Evolutionary conservation across 2,329 filamentous ascomycete species (phyloP), one percentile per base, ranked within the genome.

Genomic region (Phyllosticta citribraziliensis): DNA sequence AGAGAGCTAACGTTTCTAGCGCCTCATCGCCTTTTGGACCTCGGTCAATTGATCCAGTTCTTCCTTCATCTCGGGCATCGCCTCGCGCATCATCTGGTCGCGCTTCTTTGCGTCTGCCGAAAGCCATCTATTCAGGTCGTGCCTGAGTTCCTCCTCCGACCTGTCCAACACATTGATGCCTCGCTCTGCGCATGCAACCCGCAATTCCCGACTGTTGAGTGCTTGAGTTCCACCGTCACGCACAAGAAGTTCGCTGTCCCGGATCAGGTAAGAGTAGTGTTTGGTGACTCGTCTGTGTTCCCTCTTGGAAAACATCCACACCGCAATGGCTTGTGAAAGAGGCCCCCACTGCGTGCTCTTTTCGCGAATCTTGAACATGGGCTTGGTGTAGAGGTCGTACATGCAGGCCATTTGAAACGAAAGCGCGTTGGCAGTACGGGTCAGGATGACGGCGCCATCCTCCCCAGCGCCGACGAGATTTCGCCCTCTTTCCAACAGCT

Each of bases 161-260:
- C 64, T 69, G 3, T 75, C 80, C 25, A 83, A 65, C 10, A 83
- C 79, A 66, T 83, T 76, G 40, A 88, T 78, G 0, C 87, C 89
- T 14, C 88, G 80, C 65, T 91, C 88, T 62, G 84, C 80, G 67
- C 88, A 88, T 14, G 89, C 89, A 63, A 90, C 80, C 63, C 76
- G 75, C 20, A 91, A 75, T 76, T 95, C 90, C 50, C 83, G 81
- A 8, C 74, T 74, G 65, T 81, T 80, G 66, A 95, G 75, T 22
- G 74, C 80, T 2, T 70, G 65, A 5, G 82, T 79, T 0, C 86
- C 88, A 1, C 88, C 88, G 55, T 83, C 82, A 47, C 79, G 75
- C 19, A 79, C 68, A 55, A 97, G 81, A 71, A 93, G 76, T 64
- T 69, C 74, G 73, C 95, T 90, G 74, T 97, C 92, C 47, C 80